Evolutionary conservation across 345 rosid genomes (phyloP).

Genomic region (Citrus mangshanensis): DNA sequence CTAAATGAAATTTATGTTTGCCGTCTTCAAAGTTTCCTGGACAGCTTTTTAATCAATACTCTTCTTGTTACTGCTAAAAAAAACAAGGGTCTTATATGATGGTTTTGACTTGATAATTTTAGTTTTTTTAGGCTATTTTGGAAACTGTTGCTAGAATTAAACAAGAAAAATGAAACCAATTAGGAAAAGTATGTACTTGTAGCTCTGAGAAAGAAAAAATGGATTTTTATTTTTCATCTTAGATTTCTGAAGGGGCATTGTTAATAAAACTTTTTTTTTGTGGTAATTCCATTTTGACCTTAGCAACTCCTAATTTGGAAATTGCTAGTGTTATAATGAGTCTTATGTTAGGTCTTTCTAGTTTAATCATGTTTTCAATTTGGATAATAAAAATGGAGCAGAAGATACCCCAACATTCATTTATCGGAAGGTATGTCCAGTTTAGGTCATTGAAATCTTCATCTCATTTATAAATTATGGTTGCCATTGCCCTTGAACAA

Average conservation of each 20-base stretch:
- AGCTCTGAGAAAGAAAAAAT: background rate
- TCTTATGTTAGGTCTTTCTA: conserved; percentile 62
- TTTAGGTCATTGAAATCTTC: background rate
- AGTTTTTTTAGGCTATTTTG: conserved; percentile 71
- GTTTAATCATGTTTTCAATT: conserved; percentile 71
- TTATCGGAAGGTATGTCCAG: conserved; percentile 65
- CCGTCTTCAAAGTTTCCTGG: background rate
- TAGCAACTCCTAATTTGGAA: conserved; percentile 7
- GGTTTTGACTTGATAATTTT: conserved; percentile 1
- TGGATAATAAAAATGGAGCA: conserved; percentile 78
- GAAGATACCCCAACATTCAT: conserved; percentile 91
- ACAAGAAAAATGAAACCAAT: conserved; percentile 85
- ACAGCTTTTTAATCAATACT: background rate
- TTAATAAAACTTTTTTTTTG: background rate
- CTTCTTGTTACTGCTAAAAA: background rate
- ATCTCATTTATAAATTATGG: conserved; percentile 3
- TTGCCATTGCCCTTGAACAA: background rate
- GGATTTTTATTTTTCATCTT: background rate
- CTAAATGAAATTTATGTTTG: background rate
- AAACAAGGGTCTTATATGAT: conserved; percentile 1
- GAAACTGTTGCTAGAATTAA: conserved; percentile 85
- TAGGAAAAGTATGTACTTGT: conserved; percentile 73
- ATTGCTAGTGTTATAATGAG: conserved; percentile 27
- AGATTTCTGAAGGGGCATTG: background rate
- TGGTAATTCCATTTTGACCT: conserved; percentile 1